Base-by-base conservation (phyloP, 2,329 filamentous ascomycete species). In the Colletotrichum sp. region DNA sequence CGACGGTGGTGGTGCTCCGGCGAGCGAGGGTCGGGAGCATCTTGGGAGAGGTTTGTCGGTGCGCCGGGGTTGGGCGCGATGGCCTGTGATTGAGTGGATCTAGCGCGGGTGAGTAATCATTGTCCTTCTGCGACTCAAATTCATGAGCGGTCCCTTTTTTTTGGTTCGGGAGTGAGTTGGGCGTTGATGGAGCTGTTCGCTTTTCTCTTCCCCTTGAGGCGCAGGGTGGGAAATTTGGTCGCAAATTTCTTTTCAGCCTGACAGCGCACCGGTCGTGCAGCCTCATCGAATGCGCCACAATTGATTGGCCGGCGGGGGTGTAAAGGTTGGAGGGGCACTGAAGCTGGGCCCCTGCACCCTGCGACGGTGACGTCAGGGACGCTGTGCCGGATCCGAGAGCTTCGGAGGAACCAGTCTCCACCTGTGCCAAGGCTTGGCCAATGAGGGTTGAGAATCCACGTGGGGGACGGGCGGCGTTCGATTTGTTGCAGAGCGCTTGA, bases 1-100 rank as follows among this genome's bases (percentile, higher is more conserved):
- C 38, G 38, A n/a, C 38, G 43, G 43, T 48, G 43, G 3, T 48
- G 10, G n/a, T 48, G 43, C 43, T 48, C 43, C 77, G 69, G 66
- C 74, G 74, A 14, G 77, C 82, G 43, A 77, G 71, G 18, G 76
- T 76, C 71, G 66, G 71, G 10, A 76, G 24, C 66, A 75, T 76
- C 30, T 67, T 61, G n/a, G 24, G 58, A 24, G 34, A 62, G 56
- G 34, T 13, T 36, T 13, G 55, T 26, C 7, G 28, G 3, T 10
- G 30, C 3, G 21, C 36, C 16, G 65, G 28, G 12, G 8, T 43
- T 30, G 10, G 30, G 18, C 28, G 43, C 43, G 43, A 26, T 30
- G 38, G 43, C 73, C 73, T 68, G 5, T 24, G 7, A 28, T 69
- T 62, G 69, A 66, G 28, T 56, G 14, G 36, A 43, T 52, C 63